Conservation (phyloP, 495 filamentous ascomycete species). For the Annulohypoxylon moriforme region DNA sequence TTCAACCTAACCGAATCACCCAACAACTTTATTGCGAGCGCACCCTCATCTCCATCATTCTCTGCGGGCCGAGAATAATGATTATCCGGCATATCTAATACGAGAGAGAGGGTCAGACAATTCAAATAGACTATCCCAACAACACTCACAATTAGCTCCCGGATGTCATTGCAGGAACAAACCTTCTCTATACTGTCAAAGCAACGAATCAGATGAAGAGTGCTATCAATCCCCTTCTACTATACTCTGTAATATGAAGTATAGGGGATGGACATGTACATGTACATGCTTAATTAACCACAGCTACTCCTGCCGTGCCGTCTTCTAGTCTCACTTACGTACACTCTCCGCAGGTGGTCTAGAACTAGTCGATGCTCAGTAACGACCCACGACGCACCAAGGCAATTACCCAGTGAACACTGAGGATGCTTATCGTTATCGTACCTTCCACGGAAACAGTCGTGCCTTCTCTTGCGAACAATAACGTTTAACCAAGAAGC, state of each 20-base stretch:
- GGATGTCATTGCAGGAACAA: neutral
- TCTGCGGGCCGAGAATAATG: neutral
- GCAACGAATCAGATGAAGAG: neutral
- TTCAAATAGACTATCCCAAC: neutral
- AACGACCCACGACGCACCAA: constrained; percentile 16
- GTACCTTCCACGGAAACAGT: neutral
- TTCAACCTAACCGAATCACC: neutral
- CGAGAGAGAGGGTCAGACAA: neutral
- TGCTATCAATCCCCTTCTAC: neutral
- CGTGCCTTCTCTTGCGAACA: constrained; percentile 8
- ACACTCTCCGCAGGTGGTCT: neutral
- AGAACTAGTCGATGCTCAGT: neutral
- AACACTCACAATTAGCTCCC: neutral
- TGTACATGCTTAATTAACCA: neutral
- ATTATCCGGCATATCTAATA: constrained; percentile 7
- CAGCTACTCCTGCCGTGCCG: neutral
- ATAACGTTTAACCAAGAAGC: neutral
- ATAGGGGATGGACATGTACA: neutral
- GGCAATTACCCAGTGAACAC: neutral
- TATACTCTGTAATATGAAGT: neutral
- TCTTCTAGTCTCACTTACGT: neutral
- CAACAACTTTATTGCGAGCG: neutral
- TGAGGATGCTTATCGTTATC: constrained; percentile 3
- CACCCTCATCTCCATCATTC: neutral
- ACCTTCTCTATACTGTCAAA: neutral